These are phyloP conservation scores for Tylopilus microsporus DNA, from an alignment of 1,284 basidiomycete species.

Conservation along the genomic window DNA sequence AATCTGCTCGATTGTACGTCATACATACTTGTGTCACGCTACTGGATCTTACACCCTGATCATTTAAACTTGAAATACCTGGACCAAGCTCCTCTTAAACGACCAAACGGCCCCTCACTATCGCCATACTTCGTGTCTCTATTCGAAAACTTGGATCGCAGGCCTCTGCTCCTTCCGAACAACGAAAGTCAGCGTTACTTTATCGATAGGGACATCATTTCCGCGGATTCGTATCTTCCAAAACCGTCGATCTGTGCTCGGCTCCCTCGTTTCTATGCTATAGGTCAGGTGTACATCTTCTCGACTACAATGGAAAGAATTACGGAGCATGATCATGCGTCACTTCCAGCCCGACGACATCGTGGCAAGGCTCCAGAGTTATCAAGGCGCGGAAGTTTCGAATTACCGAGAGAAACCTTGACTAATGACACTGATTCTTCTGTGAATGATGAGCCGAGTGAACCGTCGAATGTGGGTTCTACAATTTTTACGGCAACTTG, in stretches of 20 bases:
- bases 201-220: neutral
- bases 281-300: conserved; percentile 1
- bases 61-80: neutral
- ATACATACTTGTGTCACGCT: neutral
- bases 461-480: conserved; percentile 1
- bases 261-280: conserved; percentile 6
- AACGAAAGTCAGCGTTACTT: neutral
- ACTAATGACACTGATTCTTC: conserved; percentile 14
- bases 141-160: neutral
- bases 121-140: neutral
- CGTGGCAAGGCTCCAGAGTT: neutral
- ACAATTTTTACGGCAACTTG: conserved; percentile 22
- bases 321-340: conserved; percentile 6
- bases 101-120: neutral
- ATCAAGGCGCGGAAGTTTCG: neutral
- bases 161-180: neutral
- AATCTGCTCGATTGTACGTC: conserved; percentile 12
- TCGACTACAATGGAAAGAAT: conserved; percentile 2
- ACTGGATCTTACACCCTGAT: neutral
- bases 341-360: neutral
- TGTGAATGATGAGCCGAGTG: conserved; percentile 9
- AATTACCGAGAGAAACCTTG: conserved; percentile 14
- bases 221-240: conserved; percentile 9
- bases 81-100: no score
- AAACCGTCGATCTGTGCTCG: conserved; percentile 4